Percentiles rank a stretch among this genome's conserved stretches.
Evolutionary conservation across 179 eudicot species (phyloP).

Genomic region (Monotropa hypopitys): DNA sequence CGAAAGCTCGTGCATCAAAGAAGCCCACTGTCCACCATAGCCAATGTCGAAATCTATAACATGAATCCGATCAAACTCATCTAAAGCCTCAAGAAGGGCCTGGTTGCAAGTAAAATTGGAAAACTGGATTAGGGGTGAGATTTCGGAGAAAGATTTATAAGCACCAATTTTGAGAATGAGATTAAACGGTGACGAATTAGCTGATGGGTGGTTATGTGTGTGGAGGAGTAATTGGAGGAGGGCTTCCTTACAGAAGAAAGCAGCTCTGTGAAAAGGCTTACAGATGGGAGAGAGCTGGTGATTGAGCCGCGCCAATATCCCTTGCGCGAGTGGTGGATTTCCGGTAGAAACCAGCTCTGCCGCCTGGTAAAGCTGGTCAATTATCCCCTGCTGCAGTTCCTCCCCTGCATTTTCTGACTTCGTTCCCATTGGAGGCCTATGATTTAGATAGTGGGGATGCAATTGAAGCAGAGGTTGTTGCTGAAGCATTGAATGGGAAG

Average conservation of each 20-base stretch:
- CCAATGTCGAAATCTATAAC: constrained; percentile 81
- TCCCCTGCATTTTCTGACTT: constrained; percentile 33
- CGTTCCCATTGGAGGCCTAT: constrained; percentile 22
- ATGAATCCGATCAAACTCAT: constrained; percentile 55
- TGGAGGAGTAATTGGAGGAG: constrained; percentile 51
- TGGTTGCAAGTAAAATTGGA: constrained; percentile 79
- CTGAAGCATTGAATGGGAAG: constrained; percentile 26
- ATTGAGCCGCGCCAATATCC: constrained; percentile 99
- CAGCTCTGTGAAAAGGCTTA: constrained; percentile 77
- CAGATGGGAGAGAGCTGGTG: constrained; percentile 74
- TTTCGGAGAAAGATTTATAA: constrained; percentile 67
- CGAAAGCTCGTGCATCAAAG: constrained; percentile 88
- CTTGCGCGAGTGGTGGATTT: constrained; percentile 86
- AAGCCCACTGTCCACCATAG: constrained; percentile 94
- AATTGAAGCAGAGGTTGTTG: constrained; percentile 16
- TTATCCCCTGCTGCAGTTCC: constrained; percentile 52
- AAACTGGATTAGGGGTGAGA: constrained; percentile 66
- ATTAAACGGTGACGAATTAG: constrained; percentile 39
- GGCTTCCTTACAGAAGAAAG: constrained; percentile 73
- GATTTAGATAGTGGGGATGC: constrained; percentile 25
- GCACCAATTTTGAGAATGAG: constrained; percentile 72
- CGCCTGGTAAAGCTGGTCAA: constrained; percentile 67
- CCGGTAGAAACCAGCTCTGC: constrained; percentile 72
- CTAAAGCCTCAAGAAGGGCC: constrained; percentile 73
- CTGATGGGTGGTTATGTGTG: constrained; percentile 28